Evolutionary conservation across 257 asterid genomes (phyloP).

Genomic region (Nicotiana tomentosiformis): DNA sequence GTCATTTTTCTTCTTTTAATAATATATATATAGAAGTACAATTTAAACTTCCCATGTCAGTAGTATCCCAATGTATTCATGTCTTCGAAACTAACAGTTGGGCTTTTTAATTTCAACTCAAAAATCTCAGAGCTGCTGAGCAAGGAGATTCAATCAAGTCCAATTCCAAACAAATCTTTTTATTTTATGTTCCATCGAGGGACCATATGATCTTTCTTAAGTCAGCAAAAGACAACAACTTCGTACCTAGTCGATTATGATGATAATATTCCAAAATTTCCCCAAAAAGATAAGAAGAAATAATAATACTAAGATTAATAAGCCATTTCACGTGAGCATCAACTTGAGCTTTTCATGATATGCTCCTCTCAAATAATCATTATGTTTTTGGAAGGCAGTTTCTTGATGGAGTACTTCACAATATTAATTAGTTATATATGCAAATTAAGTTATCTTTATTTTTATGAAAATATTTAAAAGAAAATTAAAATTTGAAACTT

Average conservation of each 20-base stretch:
- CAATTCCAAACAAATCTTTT: neutral
- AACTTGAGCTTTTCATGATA: neutral
- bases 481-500: no score
- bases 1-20: neutral
- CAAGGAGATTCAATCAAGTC: neutral
- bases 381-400: neutral
- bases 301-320: neutral
- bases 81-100: constrained; percentile 6
- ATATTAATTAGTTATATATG: neutral
- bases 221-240: constrained; percentile 5
- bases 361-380: neutral
- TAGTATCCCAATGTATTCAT: constrained; percentile 8
- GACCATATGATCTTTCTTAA: constrained; percentile 2
- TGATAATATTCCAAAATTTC: neutral
- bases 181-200: neutral
- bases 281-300: neutral
- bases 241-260: neutral
- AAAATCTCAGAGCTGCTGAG: neutral
- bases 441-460: no score
- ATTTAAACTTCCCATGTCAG: neutral
- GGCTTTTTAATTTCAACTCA: neutral
- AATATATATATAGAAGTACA: neutral
- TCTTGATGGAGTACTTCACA: neutral
- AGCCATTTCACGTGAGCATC: neutral
- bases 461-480: no score